Conservation (phyloP, 1,284 basidiomycete species). For the Termitomyces sp. region DNA sequence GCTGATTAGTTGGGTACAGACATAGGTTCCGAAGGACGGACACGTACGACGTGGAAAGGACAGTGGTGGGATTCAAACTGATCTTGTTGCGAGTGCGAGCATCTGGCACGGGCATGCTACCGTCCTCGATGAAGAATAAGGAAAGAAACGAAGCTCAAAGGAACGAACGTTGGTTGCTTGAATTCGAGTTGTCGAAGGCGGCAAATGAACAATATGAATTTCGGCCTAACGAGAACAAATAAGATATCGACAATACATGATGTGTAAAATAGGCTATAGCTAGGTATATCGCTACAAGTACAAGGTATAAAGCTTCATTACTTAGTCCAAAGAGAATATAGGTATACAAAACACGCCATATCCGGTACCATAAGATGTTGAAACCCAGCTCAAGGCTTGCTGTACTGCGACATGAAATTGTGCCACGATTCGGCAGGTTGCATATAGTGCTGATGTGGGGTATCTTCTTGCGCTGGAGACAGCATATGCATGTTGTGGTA, state of each 20-base stretch:
- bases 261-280: conserved; percentile 11
- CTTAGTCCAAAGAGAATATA: conserved; percentile 4
- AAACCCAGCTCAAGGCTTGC: conserved; percentile 13
- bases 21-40: not conserved
- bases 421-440: conserved; percentile 39
- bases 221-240: conserved; percentile 24
- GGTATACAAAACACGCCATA: conserved; percentile 4
- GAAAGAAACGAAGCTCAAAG: conserved; percentile 8
- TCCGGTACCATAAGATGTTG: not conserved
- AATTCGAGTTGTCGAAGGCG: not conserved
- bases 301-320: conserved; percentile 8
- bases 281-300: conserved; percentile 15
- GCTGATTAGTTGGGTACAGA: conserved; percentile 16
- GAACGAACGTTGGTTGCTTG: not conserved
- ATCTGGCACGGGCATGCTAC: conserved; percentile 60
- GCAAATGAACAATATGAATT: conserved; percentile 1
- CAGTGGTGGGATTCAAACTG: conserved; percentile 48
- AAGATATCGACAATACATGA: conserved; percentile 15
- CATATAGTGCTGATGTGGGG: conserved; percentile 27
- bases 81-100: conserved; percentile 67
- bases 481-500: conserved; percentile 23
- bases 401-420: conserved; percentile 41
- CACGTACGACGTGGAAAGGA: conserved; percentile 52
- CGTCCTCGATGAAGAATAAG: conserved; percentile 20
- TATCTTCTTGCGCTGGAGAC: conserved; percentile 22